Conservation (phyloP, 768 basidiomycete species). For the Tricholoma hemisulphureum region DNA sequence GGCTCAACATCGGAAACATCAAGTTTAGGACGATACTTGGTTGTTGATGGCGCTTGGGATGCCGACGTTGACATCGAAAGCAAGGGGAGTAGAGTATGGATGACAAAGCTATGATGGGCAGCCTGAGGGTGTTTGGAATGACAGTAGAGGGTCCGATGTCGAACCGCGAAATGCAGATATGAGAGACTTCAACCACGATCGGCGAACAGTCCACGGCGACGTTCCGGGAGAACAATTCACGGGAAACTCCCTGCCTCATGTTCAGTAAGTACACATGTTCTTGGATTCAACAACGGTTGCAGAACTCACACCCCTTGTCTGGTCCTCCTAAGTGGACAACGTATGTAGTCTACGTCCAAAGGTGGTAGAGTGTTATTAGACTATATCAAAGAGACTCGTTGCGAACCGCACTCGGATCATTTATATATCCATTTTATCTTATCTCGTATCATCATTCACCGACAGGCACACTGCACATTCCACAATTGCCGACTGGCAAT, state of each 20-base stretch:
- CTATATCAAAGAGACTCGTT: constrained; percentile 3
- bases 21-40: constrained; percentile 15
- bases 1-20: constrained; percentile 45
- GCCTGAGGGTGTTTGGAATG: background rate
- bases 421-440: constrained; percentile 22
- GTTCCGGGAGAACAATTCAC: constrained; percentile 28
- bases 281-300: constrained; percentile 23
- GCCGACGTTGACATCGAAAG: constrained; percentile 38
- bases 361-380: constrained; percentile 15
- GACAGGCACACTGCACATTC: background rate
- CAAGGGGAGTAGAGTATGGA: constrained; percentile 6
- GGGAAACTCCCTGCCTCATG: constrained; percentile 56
- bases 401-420: constrained; percentile 17
- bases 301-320: constrained; percentile 25
- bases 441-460: constrained; percentile 15
- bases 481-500: background rate
- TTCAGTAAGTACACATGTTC: constrained; percentile 47
- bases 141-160: constrained; percentile 13
- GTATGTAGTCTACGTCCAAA: constrained; percentile 11
- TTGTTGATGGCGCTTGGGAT: constrained; percentile 26
- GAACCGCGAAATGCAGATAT: constrained; percentile 5
- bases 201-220: constrained; percentile 21
- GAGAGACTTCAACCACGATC: constrained; percentile 17
- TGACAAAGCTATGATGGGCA: constrained; percentile 12
- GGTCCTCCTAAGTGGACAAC: constrained; percentile 11